Evolutionary conservation across 2,329 filamentous ascomycete species (phyloP).

Genomic region (Xylariomycetidae sp.): DNA sequence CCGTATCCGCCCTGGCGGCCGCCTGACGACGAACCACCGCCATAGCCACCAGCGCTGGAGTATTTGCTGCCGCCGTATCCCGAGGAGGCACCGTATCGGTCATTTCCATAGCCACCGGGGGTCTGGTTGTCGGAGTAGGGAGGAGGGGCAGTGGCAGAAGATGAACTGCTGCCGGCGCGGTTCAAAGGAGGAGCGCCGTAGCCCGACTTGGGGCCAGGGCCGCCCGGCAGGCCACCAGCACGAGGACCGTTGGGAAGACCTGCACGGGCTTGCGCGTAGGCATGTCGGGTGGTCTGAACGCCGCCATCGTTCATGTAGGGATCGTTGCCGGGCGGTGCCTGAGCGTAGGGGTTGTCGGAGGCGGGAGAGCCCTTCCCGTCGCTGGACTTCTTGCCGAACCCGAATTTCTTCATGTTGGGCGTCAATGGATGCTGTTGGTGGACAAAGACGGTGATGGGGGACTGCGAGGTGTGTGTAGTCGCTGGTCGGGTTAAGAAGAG

Average conservation of each 20-base stretch:
- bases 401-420: conserved; percentile 53
- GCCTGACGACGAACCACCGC: conserved; percentile 23
- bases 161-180: conserved; percentile 17
- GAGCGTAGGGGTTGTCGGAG: conserved; percentile 54
- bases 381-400: conserved; percentile 49
- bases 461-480: conserved; percentile 4
- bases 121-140: conserved; percentile 24
- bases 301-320: conserved; percentile 42
- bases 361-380: conserved; percentile 42
- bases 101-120: conserved; percentile 22
- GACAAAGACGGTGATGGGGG: conserved; percentile 2
- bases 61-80: conserved; percentile 53
- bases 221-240: conserved; percentile 30
- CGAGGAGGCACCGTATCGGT: conserved; percentile 25
- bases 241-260: conserved; percentile 26
- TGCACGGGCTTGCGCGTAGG: conserved; percentile 39
- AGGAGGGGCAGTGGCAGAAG: conserved; percentile 29
- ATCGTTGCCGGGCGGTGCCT: conserved; percentile 39
- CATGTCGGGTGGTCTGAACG: conserved; percentile 10
- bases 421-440: conserved; percentile 5
- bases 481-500: conserved; percentile 4
- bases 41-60: conserved; percentile 30
- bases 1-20: conserved; percentile 55
- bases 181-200: conserved; percentile 17
- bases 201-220: conserved; percentile 28